phyloP scores from a whole-genome alignment of 768 basidiomycete genomes.

The Phlegmacium glaucopus region DNA sequence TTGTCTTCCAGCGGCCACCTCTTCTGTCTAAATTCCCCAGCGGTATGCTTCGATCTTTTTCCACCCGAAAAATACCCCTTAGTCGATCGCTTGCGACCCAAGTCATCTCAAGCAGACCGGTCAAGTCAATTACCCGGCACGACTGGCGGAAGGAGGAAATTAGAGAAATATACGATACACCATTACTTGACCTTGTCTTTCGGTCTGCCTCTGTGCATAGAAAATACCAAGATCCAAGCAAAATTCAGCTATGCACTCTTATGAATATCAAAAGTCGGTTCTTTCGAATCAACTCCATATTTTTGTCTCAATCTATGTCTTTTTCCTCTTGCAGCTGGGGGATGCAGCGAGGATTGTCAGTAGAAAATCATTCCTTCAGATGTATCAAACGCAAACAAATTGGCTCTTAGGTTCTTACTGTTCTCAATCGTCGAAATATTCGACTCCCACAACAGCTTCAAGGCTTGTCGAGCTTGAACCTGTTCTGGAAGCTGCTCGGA shows the following conservation, averaged over 20 bases:
- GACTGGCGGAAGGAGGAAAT: slow-evolving; percentile 82
- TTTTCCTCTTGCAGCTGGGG: slow-evolving; percentile 61
- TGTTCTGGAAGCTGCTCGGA: slow-evolving; percentile 87
- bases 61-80: slow-evolving; percentile 25
- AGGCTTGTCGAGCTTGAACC: slow-evolving; percentile 86
- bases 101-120: slow-evolving; percentile 22
- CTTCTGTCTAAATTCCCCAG: slow-evolving; percentile 1
- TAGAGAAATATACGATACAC: slow-evolving; percentile 78
- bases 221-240: slow-evolving; percentile 79
- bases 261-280: slow-evolving; percentile 97
- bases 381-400: slow-evolving; percentile 1
- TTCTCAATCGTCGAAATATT: slow-evolving; percentile 94
- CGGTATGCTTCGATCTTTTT: slow-evolving; percentile 37
- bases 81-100: slow-evolving; percentile 63
- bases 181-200: slow-evolving; percentile 87
- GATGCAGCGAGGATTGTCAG: slow-evolving; percentile 94
- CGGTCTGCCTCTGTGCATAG: slow-evolving; percentile 83
- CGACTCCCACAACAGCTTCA: slow-evolving; percentile 86
- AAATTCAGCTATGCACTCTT: slow-evolving; percentile 94
- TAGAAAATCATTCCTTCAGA: not conserved
- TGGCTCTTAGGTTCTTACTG: slow-evolving; percentile 80
- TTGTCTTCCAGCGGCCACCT: not conserved
- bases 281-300: slow-evolving; percentile 20
- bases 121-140: slow-evolving; percentile 39
- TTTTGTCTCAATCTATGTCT: slow-evolving; percentile 9